Evolutionary conservation across 1,284 basidiomycete genomes (phyloP), one percentile per base, ranked within the genome.

Genomic region (Microbotryomycetes sp.): DNA sequence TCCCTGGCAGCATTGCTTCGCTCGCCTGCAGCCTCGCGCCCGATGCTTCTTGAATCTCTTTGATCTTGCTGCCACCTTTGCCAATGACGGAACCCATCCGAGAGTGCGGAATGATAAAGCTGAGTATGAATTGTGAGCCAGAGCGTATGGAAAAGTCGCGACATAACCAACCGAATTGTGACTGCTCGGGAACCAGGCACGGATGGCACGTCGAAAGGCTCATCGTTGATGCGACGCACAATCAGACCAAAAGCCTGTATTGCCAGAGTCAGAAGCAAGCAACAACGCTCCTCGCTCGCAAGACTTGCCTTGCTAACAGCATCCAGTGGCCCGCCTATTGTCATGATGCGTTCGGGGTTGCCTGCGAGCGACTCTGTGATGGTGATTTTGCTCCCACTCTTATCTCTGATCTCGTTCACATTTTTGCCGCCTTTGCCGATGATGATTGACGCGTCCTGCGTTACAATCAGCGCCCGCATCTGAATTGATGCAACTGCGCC

Each of bases 71-170:
- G 27, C 96, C 96, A 67, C 87, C 88, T 76, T 96, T 97, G 64
- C 96, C 96, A 72, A 99, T 99, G 62, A 99, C 91, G 35, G 91
- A 96, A 41, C 96, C 96, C 96, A 99, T 99, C 62, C 94, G 87
- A 18, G 92, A 94, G 78, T 98, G 97, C 69, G 96, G 96, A 56
- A 99, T 94, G 85, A 98, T 97, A 76, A 96, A 97, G 45, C 69
- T 71, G 59, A 9, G 26, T 11, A 23, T 24, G 45, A 21, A 27
- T 21, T 11, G 27, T 55, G 47, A 9, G n/a, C 21, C 48, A 3
- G 13, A 18, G 5, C 4, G 48, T 31, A 49, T 4, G 29, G 1
- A 24, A 23, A 16, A 21, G 18, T 55, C n/a, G 24, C 26, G 4
- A 16, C 6, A 35, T 3, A 48, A 48, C 69, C 61, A 71, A 76